Evolutionary conservation across 768 basidiomycete genomes (phyloP), one percentile per base, ranked within the genome.

Genomic region (Suillus subluteus): DNA sequence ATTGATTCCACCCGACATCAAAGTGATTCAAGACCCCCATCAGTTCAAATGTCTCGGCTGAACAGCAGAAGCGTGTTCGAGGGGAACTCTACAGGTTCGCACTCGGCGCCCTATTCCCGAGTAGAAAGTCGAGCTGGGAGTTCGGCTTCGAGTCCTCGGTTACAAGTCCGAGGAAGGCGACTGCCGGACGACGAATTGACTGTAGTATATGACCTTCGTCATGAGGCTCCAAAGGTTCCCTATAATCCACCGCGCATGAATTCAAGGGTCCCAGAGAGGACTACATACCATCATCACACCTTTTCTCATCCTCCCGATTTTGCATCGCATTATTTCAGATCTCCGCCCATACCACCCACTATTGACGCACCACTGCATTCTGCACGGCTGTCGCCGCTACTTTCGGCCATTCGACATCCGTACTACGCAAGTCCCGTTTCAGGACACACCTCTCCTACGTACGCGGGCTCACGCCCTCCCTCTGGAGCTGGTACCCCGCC

Each of bases 121-220:
- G 72, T 76, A 37, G 81, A 83, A 55, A 86, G 85, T 56, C 78
- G 79, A 58, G 78, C 82, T 0, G 82, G 79, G 40, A 86, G 84
- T 70, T 75, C 80, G 23, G 81, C 83, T 6, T 86, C 87, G 13
- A 88, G 86, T 65, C 86, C 86, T 16, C 79, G 74, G 54, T 61
- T 80, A 16, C 74, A 74, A 65, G 62, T 79, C 46, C 78, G 82
- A 67, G 81, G 79, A 26, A 78, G 80, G 66, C 76, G 81, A 21
- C 70, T 87, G 54, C 82, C 82, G 0, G 78, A 72, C 2, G 85
- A 86, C 44, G 76, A 80, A n/a, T 13, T 68, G 52, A 63, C 63
- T 58, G 68, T 38, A 2, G 56, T 65, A 54, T 75, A 73, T 50
- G 72, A 76, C 68, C 40, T 37, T 58, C 58, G 58, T 59, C 58